Percentiles rank a stretch among this genome's conserved stretches.
Conservation (phyloP, 306 rosid species). For the Quercus wislizeni region DNA sequence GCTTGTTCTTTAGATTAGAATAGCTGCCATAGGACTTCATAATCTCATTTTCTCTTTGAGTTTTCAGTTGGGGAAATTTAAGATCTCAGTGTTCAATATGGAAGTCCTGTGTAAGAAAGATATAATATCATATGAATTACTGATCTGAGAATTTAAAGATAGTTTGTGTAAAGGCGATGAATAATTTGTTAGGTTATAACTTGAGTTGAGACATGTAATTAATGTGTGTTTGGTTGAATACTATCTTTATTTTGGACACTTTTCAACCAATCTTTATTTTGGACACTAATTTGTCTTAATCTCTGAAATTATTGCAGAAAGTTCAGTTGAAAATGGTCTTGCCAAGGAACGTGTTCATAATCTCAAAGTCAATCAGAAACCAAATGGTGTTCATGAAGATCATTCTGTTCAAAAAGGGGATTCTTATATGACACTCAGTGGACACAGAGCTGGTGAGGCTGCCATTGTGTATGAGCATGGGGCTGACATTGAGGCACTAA, state of each 20-base stretch:
- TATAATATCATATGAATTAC: neutral
- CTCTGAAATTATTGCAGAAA: conserved; percentile 28
- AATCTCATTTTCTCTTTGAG: neutral
- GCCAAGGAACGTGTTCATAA: conserved; percentile 47
- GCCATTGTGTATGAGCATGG: conserved; percentile 98
- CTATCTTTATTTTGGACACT: neutral
- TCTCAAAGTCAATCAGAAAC: conserved; percentile 37
- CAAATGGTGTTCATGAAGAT: conserved; percentile 64
- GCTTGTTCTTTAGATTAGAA: neutral
- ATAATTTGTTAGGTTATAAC: neutral
- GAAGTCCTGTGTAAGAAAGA: too few species aligned
- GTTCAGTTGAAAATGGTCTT: conserved; percentile 46
- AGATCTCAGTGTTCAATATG: neutral
- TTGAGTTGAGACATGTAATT: neutral
- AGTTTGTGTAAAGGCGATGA: neutral
- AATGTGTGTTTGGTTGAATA: neutral
- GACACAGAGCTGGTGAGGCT: conserved; percentile 98
- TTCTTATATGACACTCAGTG: conserved; percentile 71
- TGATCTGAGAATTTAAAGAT: neutral
- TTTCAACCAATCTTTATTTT: neutral
- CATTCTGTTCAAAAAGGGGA: conserved; percentile 57
- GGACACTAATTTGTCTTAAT: neutral
- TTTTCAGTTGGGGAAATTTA: neutral
- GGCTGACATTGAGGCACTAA: conserved; percentile 88
- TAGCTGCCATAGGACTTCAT: neutral